Conservation (phyloP, 2,329 filamentous ascomycete species). For the Nothomitra cinnamomea region DNA sequence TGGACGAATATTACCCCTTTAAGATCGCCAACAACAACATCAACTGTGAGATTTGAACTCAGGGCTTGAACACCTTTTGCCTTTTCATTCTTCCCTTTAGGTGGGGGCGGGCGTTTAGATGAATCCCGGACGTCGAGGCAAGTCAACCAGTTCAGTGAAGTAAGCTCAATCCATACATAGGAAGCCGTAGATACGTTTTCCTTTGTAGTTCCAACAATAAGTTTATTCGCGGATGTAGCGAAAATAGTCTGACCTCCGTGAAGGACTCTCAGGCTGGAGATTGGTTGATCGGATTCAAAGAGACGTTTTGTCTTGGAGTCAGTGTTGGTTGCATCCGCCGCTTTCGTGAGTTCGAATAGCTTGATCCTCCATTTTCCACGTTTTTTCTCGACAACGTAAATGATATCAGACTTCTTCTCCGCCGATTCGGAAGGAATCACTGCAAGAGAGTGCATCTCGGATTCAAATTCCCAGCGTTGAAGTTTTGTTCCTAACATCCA, state of each 20-base stretch:
- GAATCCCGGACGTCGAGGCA: conserved; percentile 5
- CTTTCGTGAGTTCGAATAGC: conserved; percentile 9
- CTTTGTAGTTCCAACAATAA: conserved; percentile 42
- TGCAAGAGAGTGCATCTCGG: conserved; percentile 19
- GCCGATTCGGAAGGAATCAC: conserved; percentile 15
- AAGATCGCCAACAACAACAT: conserved; percentile 61
- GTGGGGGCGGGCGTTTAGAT: neutral
- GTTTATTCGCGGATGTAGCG: conserved; percentile 32
- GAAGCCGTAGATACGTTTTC: conserved; percentile 20
- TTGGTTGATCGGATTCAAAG: conserved; percentile 20
- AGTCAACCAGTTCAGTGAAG: conserved; percentile 14
- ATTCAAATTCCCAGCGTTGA: conserved; percentile 25
- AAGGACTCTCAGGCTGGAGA: conserved; percentile 27
- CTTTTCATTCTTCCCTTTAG: conserved; percentile 16
- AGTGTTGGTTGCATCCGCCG: conserved; percentile 4
- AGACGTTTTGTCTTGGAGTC: conserved; percentile 11
- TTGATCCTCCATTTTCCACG: conserved; percentile 10
- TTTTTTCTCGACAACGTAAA: conserved; percentile 21
- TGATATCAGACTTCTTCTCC: conserved; percentile 16
- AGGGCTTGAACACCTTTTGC: neutral
- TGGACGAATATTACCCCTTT: conserved; percentile 71
- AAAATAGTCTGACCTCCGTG: conserved; percentile 41
- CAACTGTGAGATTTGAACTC: conserved; percentile 28
- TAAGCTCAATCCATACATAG: conserved; percentile 37
- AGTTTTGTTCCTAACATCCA: conserved; percentile 33